phyloP scores from a whole-genome alignment of 225 moss, liverwort and hornwort species.

The Polytrichum commune region DNA sequence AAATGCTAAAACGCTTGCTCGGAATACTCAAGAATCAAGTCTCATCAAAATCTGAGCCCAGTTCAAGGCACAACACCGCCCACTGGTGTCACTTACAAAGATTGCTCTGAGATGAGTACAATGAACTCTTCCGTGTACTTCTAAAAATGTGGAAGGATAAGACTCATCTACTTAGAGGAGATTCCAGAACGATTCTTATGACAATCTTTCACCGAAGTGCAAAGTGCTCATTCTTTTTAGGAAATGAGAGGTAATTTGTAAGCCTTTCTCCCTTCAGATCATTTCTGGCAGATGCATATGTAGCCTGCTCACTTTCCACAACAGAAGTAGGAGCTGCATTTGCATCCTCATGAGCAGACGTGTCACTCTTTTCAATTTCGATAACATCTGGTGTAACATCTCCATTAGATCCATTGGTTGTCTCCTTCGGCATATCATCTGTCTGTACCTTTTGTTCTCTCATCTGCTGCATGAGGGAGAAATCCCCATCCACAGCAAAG shows the following conservation, averaged over 20 bases:
- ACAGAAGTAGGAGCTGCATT: slow-evolving; percentile 38
- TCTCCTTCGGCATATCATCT: slow-evolving; percentile 33
- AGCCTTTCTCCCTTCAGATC: slow-evolving; percentile 94
- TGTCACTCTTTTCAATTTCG: slow-evolving; percentile 19
- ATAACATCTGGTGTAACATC: slow-evolving; percentile 23
- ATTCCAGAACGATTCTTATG: too few species aligned
- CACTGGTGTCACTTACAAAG: too few species aligned
- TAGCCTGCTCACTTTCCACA: slow-evolving; percentile 96
- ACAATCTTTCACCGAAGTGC: too few species aligned
- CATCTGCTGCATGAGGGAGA: slow-evolving; percentile 80
- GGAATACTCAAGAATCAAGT: too few species aligned
- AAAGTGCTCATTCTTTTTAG: too few species aligned
- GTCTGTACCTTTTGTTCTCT: slow-evolving; percentile 57
- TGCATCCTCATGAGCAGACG: slow-evolving; percentile 35
- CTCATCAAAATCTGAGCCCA: too few species aligned
- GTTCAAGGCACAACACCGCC: too few species aligned
- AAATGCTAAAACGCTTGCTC: too few species aligned
- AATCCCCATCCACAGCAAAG: slow-evolving; percentile 98
- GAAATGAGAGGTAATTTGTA: slow-evolving; percentile 46
- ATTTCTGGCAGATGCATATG: slow-evolving; percentile 93
- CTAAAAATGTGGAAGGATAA: too few species aligned
- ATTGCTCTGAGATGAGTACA: too few species aligned
- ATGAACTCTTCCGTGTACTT: too few species aligned
- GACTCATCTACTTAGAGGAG: too few species aligned
- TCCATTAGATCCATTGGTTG: slow-evolving; percentile 20